Conservation (phyloP, 2,329 filamentous ascomycete species). For the Aotearoamyces nothofagi region DNA sequence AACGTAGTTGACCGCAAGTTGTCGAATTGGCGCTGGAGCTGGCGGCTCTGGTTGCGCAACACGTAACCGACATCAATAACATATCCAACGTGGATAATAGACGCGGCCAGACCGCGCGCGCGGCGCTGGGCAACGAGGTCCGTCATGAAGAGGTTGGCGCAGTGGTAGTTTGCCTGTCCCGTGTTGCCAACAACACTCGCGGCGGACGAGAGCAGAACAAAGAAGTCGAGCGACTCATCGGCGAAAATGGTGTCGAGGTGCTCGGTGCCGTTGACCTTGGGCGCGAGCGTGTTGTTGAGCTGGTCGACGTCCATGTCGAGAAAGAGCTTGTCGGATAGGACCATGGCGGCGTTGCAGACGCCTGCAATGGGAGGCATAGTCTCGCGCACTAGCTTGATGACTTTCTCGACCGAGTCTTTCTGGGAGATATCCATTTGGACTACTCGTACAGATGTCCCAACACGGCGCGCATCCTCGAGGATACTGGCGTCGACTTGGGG, state of each 20-base stretch:
- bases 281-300: too few relatives aligned
- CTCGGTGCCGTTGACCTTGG: slow-evolving; percentile 21
- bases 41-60: slow-evolving; percentile 3
- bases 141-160: slow-evolving; percentile 28
- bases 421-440: slow-evolving; percentile 14
- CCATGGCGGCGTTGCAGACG: slow-evolving; percentile 28
- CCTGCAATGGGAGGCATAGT: slow-evolving; percentile 21
- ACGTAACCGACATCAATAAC: slow-evolving; percentile 26
- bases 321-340: slow-evolving; percentile 23
- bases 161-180: slow-evolving; percentile 29
- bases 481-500: slow-evolving; percentile 19
- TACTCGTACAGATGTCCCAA: slow-evolving; percentile 9
- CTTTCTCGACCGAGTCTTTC: slow-evolving; percentile 7
- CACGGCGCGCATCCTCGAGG: slow-evolving; percentile 10
- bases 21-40: too few relatives aligned
- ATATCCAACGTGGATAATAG: slow-evolving; percentile 23
- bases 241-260: slow-evolving; percentile 20
- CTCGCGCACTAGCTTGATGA: slow-evolving; percentile 8
- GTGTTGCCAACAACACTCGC: slow-evolving; percentile 16
- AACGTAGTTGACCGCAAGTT: too few relatives aligned
- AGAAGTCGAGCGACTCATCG: slow-evolving; percentile 21
- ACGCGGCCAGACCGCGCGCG: slow-evolving; percentile 22
- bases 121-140: slow-evolving; percentile 22
- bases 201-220: slow-evolving; percentile 22
- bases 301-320: slow-evolving; percentile 14